phyloP scores from a whole-genome alignment of 139 green algal genomes.

The Auxenochlorella protothecoides region DNA sequence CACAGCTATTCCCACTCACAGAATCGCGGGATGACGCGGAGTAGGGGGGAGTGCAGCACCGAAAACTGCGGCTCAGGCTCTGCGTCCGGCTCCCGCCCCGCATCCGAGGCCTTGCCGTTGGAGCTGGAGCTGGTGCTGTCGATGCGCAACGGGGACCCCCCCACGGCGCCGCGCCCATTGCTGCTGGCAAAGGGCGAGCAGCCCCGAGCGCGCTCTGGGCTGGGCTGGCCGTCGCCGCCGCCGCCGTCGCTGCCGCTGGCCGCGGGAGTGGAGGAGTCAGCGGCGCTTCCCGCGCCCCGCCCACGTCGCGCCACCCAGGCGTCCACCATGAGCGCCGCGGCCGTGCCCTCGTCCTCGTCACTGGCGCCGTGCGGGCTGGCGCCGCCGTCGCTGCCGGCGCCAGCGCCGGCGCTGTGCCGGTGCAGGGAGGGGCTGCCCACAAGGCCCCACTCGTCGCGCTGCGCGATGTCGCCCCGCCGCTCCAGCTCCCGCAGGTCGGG shows the following conservation, averaged over 20 bases:
- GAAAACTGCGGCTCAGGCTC: constrained; percentile 18
- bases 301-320: no score
- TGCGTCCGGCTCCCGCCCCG: not conserved
- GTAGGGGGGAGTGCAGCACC: constrained; percentile 36
- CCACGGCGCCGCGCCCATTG: not conserved
- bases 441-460: not conserved
- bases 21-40: constrained; percentile 40
- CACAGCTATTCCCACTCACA: constrained; percentile 30
- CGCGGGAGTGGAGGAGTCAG: no score
- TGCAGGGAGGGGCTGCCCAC: not conserved
- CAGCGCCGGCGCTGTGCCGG: not conserved
- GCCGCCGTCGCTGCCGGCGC: constrained; percentile 7
- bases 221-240: no score
- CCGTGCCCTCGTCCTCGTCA: constrained; percentile 1
- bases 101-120: not conserved
- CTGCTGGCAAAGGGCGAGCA: not conserved
- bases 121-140: not conserved
- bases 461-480: not conserved
- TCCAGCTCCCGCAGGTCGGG: not conserved
- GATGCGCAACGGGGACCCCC: not conserved
- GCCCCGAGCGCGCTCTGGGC: no score
- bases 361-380: no score
- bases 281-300: no score
- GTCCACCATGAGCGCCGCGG: constrained; percentile 3
- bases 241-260: no score